Evolutionary conservation across 208 protist genomes (phyloP).

Genomic region (Trypanosoma rangeli): DNA sequence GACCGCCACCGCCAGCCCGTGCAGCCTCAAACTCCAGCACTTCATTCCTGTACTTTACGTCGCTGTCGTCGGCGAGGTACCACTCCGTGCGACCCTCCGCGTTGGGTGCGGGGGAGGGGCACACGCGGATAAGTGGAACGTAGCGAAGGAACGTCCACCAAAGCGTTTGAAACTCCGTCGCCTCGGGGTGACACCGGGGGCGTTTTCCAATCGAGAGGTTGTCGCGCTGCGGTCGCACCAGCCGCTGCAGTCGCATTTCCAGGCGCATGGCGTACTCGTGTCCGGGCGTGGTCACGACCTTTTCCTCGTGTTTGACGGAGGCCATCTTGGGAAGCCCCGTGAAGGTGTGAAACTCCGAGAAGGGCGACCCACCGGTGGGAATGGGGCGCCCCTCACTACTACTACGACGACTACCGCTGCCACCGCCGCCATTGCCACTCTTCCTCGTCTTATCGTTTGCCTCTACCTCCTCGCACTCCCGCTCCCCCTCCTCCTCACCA

Average conservation of each 20-base stretch:
- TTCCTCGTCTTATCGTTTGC: background rate
- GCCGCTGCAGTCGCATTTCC: conserved; percentile 9
- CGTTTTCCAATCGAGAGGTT: conserved; percentile 5
- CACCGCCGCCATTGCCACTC: background rate
- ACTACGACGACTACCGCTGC: too few relatives aligned
- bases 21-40: conserved; percentile 7
- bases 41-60: conserved; percentile 12
- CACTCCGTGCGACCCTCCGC: conserved; percentile 6
- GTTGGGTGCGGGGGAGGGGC: conserved; percentile 1
- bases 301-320: background rate
- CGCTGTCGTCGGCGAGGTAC: conserved; percentile 13
- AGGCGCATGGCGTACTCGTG: background rate
- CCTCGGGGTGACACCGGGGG: background rate
- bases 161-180: background rate
- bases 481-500: background rate
- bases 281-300: background rate
- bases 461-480: too few relatives aligned
- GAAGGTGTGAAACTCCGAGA: conserved; percentile 22
- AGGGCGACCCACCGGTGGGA: background rate
- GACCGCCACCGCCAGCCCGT: background rate
- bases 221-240: conserved; percentile 11
- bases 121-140: conserved; percentile 18
- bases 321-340: conserved; percentile 15
- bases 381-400: background rate
- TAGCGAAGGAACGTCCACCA: conserved; percentile 26